Conservation (phyloP, 495 filamentous ascomycete genomes). For the Penicillium silybi region DNA sequence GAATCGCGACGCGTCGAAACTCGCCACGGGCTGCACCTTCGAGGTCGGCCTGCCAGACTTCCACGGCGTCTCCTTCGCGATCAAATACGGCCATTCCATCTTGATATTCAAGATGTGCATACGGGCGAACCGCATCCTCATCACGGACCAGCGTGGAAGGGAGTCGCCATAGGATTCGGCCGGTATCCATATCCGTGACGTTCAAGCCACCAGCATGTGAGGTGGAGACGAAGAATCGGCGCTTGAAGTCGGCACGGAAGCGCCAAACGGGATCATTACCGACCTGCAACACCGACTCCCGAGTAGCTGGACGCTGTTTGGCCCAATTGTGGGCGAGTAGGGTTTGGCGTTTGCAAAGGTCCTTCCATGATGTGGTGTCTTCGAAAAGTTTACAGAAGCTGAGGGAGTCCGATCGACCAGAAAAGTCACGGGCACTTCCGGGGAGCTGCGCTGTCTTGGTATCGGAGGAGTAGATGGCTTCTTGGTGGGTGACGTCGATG, state of each 20-base stretch:
- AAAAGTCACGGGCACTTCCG: constrained; percentile 19
- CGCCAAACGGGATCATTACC: constrained; percentile 40
- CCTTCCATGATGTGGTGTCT: constrained; percentile 32
- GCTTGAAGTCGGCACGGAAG: constrained; percentile 38
- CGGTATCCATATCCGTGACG: constrained; percentile 39
- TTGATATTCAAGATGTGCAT: constrained; percentile 40
- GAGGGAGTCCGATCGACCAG: constrained; percentile 14
- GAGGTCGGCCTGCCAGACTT: constrained; percentile 35
- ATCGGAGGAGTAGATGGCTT: constrained; percentile 35
- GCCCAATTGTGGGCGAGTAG: constrained; percentile 37
- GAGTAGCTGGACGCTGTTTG: constrained; percentile 18
- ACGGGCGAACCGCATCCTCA: constrained; percentile 28
- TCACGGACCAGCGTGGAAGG: constrained; percentile 30
- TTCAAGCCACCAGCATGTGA: constrained; percentile 37
- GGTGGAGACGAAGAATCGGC: constrained; percentile 36
- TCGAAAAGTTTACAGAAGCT: constrained; percentile 26
- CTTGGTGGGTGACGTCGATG: constrained; percentile 40
- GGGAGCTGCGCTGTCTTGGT: constrained; percentile 22
- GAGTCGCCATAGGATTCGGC: constrained; percentile 31
- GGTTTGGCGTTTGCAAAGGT: constrained; percentile 35
- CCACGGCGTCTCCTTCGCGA: constrained; percentile 35
- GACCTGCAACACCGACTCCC: constrained; percentile 34
- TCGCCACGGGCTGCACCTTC: constrained; percentile 31
- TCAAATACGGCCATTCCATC: constrained; percentile 42
- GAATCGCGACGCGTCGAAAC: constrained; percentile 33